These are phyloP conservation scores for Cryptococcus sp. DNA, from an alignment of 1,284 basidiomycete species.

Conservation along the genomic window DNA sequence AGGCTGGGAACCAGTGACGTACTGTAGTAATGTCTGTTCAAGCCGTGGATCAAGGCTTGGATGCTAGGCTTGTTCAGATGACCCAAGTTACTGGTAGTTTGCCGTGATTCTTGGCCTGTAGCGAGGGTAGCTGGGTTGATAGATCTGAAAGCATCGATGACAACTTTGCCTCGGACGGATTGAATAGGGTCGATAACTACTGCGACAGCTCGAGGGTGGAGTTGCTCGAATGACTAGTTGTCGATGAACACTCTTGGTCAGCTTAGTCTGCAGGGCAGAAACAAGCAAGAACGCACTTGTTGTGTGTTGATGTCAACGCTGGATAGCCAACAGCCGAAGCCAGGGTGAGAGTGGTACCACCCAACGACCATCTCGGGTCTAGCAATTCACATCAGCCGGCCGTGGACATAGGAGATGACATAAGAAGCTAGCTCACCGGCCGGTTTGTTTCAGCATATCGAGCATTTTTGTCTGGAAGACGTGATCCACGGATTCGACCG, in stretches of 20 bases:
- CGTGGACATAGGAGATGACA: background rate
- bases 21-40: conserved; percentile 94
- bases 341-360: conserved; percentile 99
- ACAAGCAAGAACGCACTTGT: conserved; percentile 63
- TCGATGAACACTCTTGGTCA: conserved; percentile 3
- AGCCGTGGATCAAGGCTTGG: conserved; percentile 91
- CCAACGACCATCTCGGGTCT: conserved; percentile 99
- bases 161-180: conserved; percentile 97
- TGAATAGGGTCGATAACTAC: conserved; percentile 99
- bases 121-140: conserved; percentile 82
- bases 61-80: conserved; percentile 99
- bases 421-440: conserved; percentile 63
- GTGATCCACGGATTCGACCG: conserved; percentile 98
- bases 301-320: conserved; percentile 99
- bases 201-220: conserved; percentile 92
- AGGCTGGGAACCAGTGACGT: conserved; percentile 13
- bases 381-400: conserved; percentile 5
- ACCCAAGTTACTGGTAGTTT: conserved; percentile 97
- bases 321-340: conserved; percentile 98
- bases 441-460: conserved; percentile 99
- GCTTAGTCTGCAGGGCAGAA: background rate
- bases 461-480: conserved; percentile 99
- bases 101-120: conserved; percentile 89
- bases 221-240: conserved; percentile 88
- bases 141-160: conserved; percentile 97